Evolutionary conservation across 176 grass and related monocot genomes (phyloP), one percentile per base, ranked within the genome.

Genomic region (Carex littledalei): DNA sequence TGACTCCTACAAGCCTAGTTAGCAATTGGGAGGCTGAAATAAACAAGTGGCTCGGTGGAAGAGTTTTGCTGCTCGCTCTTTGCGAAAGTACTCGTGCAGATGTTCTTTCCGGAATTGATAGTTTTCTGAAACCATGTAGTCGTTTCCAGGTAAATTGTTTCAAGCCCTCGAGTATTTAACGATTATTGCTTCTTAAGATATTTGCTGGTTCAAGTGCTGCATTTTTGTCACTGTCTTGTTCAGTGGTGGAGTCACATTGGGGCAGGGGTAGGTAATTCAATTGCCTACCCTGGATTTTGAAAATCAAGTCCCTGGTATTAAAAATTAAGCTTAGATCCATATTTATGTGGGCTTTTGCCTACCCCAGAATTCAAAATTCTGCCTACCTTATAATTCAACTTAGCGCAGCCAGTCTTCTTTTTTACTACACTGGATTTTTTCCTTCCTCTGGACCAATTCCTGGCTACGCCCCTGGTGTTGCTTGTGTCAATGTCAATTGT

Each of bases 21-120:
- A 98, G 93, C 75, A 95, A 98, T 81, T 98, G 93, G 95, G 95
- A 98, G 58, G 87, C 95, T 67, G 93, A 98, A 89, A 94, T 95
- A 80, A 89, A 89, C 69, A 98, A 98, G 87, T 98, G 95, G 95
- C 81, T 98, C 81, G 87, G 86, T 26, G 86, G 88, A 61, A 94
- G 79, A 92, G 88, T 98, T 63, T 84, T 87, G 69, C 59, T 98
- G 52, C 86, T 98, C 82, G 85, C 95, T 34, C 91, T 98, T 16
- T 98, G 95, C 84, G 95, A 98, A 98, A 95, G 91, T 60, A 95
- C 93, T 4, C 93, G 91, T 18, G 91, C 89, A 82, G 95, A 95
- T 80, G 95, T 98, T 86, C 70, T 98, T 84, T 98, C 91, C 15
- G 95, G 95, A 87, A 95, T 98, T 63, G 93, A 91, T 61, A 94